Conservation (phyloP, 2,329 filamentous ascomycete genomes). For the Aspergillus sclerotialis region DNA sequence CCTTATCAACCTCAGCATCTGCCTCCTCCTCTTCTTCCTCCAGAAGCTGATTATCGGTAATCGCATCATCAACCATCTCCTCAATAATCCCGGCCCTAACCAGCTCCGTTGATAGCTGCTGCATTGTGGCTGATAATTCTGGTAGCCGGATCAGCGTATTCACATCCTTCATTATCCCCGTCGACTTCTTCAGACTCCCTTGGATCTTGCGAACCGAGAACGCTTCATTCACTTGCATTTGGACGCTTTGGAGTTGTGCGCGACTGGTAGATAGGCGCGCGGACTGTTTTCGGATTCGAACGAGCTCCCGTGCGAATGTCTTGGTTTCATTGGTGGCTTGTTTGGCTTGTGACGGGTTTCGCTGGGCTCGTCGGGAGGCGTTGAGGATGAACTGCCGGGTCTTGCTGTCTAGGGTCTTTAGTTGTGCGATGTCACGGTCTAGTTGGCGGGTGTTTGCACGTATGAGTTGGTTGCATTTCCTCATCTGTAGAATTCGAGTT, state of each 20-base stretch:
- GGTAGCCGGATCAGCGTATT: constrained; percentile 79
- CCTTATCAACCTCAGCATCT: constrained; percentile 84
- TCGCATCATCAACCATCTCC: constrained; percentile 85
- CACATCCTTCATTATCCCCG: constrained; percentile 95
- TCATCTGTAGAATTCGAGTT: constrained; percentile 58
- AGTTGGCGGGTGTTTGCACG: constrained; percentile 87
- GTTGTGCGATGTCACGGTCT: constrained; percentile 79
- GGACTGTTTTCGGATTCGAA: constrained; percentile 70
- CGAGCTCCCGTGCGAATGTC: constrained; percentile 79
- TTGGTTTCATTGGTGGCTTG: constrained; percentile 79
- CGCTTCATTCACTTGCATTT: constrained; percentile 96
- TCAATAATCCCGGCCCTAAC: constrained; percentile 95
- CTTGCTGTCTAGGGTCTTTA: constrained; percentile 74
- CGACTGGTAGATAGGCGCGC: constrained; percentile 74
- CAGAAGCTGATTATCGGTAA: constrained; percentile 67
- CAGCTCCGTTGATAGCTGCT: constrained; percentile 75
- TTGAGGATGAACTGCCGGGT: constrained; percentile 78
- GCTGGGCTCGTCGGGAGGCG: constrained; percentile 72
- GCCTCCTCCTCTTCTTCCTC: constrained; percentile 68
- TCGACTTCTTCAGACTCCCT: constrained; percentile 76
- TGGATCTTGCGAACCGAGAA: constrained; percentile 95
- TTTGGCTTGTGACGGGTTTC: constrained; percentile 68
- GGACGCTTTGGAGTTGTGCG: constrained; percentile 84
- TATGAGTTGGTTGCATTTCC: constrained; percentile 90
- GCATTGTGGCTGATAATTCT: constrained; percentile 83